Conservation (phyloP, 1,284 basidiomycete species). For the Nidula niveotomentosa region DNA sequence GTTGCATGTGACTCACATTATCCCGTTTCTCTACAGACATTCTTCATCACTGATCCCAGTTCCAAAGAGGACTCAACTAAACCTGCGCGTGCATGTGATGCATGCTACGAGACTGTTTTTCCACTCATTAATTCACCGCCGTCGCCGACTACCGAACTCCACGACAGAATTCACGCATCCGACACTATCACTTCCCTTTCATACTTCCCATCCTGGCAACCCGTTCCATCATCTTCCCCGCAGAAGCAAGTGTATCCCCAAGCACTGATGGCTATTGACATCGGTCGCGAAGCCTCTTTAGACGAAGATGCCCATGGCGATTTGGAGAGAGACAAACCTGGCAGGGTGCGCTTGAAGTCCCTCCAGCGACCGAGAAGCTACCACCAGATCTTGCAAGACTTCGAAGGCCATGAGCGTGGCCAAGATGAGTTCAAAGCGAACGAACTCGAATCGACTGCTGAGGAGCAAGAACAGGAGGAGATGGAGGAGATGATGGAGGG, state of each 20-base stretch:
- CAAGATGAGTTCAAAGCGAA: slow-evolving; percentile 16
- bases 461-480: slow-evolving; percentile 16
- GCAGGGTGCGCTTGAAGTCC: slow-evolving; percentile 20
- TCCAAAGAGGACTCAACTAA: slow-evolving; percentile 48
- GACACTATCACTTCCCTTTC: slow-evolving; percentile 44
- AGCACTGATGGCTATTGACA: slow-evolving; percentile 39
- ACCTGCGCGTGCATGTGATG: slow-evolving; percentile 79
- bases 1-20: background rate
- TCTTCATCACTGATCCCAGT: slow-evolving; percentile 67
- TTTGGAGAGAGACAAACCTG: slow-evolving; percentile 11
- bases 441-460: slow-evolving; percentile 12
- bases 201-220: slow-evolving; percentile 55
- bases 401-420: slow-evolving; percentile 34
- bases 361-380: slow-evolving; percentile 57
- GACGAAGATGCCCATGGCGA: slow-evolving; percentile 6
- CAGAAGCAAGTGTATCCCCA: slow-evolving; percentile 23
- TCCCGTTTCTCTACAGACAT: slow-evolving; percentile 50
- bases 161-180: slow-evolving; percentile 5
- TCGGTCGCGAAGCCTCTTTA: slow-evolving; percentile 11
- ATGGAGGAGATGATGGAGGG: slow-evolving; percentile 20
- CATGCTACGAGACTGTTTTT: slow-evolving; percentile 86
- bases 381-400: slow-evolving; percentile 64
- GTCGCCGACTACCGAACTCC: background rate
- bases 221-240: slow-evolving; percentile 40
- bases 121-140: slow-evolving; percentile 25